Percentiles rank a stretch among this genome's conserved stretches.
phyloP scores from a whole-genome alignment of 1,139 yeast genomes.

The Protomyces gravidus region DNA sequence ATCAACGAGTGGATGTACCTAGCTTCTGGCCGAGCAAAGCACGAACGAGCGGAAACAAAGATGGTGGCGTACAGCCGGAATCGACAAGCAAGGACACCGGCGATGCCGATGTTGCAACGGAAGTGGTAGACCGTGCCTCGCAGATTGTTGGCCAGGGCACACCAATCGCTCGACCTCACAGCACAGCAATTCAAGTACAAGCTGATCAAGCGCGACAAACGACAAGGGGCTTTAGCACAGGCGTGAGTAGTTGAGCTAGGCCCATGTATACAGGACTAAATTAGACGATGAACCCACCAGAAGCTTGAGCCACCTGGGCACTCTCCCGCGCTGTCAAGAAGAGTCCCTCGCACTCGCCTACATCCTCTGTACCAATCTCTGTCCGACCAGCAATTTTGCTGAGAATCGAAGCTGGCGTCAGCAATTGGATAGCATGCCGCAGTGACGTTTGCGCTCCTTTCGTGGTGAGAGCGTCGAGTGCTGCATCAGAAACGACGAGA shows the following conservation, averaged over 20 bases:
- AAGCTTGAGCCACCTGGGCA: slow-evolving; percentile 61
- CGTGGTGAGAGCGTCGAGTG: slow-evolving; percentile 65
- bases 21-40: slow-evolving; percentile 57
- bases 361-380: slow-evolving; percentile 64
- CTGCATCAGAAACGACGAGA: slow-evolving; percentile 58
- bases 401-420: slow-evolving; percentile 85
- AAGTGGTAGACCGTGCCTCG: slow-evolving; percentile 8
- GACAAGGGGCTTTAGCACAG: neutral
- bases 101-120: slow-evolving; percentile 7
- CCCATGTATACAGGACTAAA: neutral
- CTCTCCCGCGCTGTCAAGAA: slow-evolving; percentile 89
- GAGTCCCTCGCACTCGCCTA: slow-evolving; percentile 79
- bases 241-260: neutral
- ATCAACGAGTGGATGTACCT: slow-evolving; percentile 77
- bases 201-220: neutral
- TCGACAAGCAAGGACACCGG: neutral
- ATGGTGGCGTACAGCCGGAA: neutral
- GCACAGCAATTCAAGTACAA: neutral
- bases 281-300: slow-evolving; percentile 25
- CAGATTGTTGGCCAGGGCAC: neutral
- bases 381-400: slow-evolving; percentile 68
- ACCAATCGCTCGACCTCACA: neutral
- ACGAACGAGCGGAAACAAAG: slow-evolving; percentile 7
- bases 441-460: slow-evolving; percentile 73
- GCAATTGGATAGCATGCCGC: slow-evolving; percentile 83